Base-by-base conservation (phyloP, 116 monocot genomes). In the Phalaenopsis hybrid region DNA sequence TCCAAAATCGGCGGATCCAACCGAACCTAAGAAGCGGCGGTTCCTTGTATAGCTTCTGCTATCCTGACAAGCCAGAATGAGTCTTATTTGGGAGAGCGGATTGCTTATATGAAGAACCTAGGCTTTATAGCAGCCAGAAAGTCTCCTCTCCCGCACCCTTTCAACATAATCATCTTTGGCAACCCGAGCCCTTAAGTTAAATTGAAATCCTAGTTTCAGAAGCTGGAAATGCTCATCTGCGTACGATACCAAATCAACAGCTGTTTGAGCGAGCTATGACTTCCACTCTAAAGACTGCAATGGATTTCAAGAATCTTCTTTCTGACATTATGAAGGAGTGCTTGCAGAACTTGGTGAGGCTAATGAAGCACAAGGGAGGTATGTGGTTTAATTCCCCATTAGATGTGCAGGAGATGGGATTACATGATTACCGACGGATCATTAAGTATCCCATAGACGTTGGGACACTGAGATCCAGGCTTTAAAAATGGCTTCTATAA, bases 371-470 rank as follows among this genome's bases (percentile, higher is more conserved):
- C 31, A 31, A 31, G 31, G 31, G 31, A 31, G 31, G 31, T 31
- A 31, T 31, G 31, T 31, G 31, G 31, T 31, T 31, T 80, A 97
- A 97, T n/a, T 1, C 79, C 3, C 97, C 94, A 0, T 92, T 97
- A 5, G 97, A 97, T 55, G 91, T 85, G 0, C 87, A 73, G 3
- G 82, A 82, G 0, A 84, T 94, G 89, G 85, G 87, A 1, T 87
- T 97, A 7, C 91, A 92, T 55, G 97, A 94, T 77, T 97, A 97
- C 79, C 65, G 84, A 77, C 86, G 85, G 81, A 93, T 94, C 83
- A 83, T 97, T 72, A 90, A 92, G 82, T 75, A 81, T 59, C 97
- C 94, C 0, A 97, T 97, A 93, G 97, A 97, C 83, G 88, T 97
- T 15, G 97, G 97, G 6, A 90, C 97, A 1, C 94, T 97, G 61